phyloP scores from a whole-genome alignment of 2,329 filamentous ascomycete species.

The Berkeleyomyces basicola region DNA sequence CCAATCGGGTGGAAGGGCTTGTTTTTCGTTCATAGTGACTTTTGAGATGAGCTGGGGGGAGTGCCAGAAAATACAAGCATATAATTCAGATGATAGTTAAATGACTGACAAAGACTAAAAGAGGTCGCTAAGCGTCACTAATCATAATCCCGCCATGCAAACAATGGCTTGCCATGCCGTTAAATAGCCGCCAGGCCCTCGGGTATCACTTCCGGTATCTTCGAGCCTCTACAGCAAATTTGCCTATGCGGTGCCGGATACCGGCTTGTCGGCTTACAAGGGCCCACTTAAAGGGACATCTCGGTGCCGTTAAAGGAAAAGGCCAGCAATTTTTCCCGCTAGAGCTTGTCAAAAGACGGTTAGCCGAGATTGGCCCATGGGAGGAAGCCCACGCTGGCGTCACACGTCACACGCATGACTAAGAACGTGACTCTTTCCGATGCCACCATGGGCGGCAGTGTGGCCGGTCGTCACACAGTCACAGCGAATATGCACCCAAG shows the following conservation, averaged over 20 bases:
- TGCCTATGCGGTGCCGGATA: constrained; percentile 4
- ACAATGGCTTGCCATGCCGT: neutral
- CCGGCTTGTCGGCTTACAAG: neutral
- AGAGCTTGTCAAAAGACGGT: neutral
- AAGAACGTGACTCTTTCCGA: neutral
- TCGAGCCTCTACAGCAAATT: neutral
- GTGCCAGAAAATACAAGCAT: too few relatives aligned
- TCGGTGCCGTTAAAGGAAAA: neutral
- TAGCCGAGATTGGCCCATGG: neutral
- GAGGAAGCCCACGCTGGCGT: neutral
- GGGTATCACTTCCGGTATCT: neutral
- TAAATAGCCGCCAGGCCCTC: neutral
- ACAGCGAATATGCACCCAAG: too few relatives aligned
- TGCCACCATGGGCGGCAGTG: too few relatives aligned
- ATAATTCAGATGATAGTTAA: too few relatives aligned
- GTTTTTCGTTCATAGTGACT: neutral
- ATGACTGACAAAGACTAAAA: too few relatives aligned
- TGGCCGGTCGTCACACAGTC: too few relatives aligned
- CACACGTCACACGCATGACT: too few relatives aligned
- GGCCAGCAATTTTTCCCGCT: neutral
- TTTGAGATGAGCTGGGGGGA: too few relatives aligned
- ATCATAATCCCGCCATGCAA: too few relatives aligned
- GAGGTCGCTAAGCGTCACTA: too few relatives aligned
- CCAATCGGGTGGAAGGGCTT: neutral
- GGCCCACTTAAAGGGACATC: neutral